phyloP scores from a whole-genome alignment of 306 rosid species.

The Hippophae tibetana region DNA sequence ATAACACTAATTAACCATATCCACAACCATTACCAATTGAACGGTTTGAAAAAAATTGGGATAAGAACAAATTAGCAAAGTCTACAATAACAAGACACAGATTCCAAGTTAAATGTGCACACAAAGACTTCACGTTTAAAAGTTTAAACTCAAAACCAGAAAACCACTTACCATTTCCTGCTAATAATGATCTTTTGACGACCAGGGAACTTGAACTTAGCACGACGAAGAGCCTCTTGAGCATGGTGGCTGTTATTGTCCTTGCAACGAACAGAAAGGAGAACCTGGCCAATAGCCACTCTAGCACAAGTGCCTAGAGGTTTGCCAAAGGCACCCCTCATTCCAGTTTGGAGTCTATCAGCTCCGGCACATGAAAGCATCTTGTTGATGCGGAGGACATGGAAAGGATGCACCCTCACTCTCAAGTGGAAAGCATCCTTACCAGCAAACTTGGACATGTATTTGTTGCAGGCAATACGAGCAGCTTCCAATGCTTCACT shows the following conservation, averaged over 20 bases:
- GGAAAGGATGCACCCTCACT: conserved; percentile 81
- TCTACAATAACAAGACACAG: no score
- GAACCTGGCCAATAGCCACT: conserved; percentile 77
- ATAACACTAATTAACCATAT: no score
- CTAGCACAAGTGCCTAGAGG: conserved; percentile 74
- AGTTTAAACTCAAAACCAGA: not conserved
- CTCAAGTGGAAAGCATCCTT: conserved; percentile 77
- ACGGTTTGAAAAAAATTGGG: no score
- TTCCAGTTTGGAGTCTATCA: conserved; percentile 83
- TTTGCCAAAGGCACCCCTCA: conserved; percentile 91
- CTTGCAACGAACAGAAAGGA: conserved; percentile 64
- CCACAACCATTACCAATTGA: no score
- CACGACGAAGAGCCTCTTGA: conserved; percentile 83
- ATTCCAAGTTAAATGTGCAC: not conserved
- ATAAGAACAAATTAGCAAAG: no score
- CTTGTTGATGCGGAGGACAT: conserved; percentile 78
- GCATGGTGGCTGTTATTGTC: conserved; percentile 62
- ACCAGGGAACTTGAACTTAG: no score
- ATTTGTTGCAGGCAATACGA: conserved; percentile 73
- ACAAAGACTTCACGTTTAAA: not conserved
- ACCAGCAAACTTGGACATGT: conserved; percentile 67
- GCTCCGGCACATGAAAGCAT: conserved; percentile 97
- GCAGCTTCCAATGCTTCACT: conserved; percentile 81
- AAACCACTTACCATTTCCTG: conserved; percentile 58
- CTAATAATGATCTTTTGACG: conserved; percentile 65